Conservation (phyloP, 208 protist species). For the Trypanosoma avium region DNA sequence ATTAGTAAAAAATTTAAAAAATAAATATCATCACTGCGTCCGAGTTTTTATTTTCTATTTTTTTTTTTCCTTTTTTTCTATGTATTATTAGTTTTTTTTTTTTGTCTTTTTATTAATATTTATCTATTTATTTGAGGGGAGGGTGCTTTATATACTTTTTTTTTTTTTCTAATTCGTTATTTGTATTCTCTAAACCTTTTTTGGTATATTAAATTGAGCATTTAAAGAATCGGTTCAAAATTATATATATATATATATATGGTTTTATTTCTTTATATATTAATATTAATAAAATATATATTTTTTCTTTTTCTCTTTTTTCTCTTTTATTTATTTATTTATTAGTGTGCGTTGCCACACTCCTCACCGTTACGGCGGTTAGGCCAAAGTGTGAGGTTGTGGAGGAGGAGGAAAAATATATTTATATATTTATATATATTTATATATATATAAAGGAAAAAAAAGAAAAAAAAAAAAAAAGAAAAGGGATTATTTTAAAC, state of each 20-base stretch:
- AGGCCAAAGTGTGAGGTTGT: no score
- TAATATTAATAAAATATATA: background rate
- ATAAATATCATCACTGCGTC: background rate
- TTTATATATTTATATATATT: slow-evolving; percentile 11
- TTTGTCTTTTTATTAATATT: background rate
- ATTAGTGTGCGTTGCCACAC: no score
- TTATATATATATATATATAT: no score
- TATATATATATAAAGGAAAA: slow-evolving; percentile 7
- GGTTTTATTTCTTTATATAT: background rate
- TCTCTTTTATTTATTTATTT: slow-evolving; percentile 6
- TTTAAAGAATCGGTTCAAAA: no score
- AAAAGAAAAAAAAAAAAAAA: background rate
- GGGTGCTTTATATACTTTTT: background rate
- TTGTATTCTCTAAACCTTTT: background rate
- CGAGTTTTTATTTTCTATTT: slow-evolving; percentile 10
- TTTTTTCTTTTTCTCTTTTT: background rate
- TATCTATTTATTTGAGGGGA: background rate
- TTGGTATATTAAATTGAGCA: no score
- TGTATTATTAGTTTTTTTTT: background rate
- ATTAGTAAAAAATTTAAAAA: background rate
- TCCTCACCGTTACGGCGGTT: no score
- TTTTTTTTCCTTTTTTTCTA: slow-evolving; percentile 20
- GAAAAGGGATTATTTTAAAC: background rate
- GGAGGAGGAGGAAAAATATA: background rate
- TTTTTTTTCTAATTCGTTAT: slow-evolving; percentile 8